Conservation (phyloP, 2,329 filamentous ascomycete species). For the Colletotrichum eremochloae region DNA sequence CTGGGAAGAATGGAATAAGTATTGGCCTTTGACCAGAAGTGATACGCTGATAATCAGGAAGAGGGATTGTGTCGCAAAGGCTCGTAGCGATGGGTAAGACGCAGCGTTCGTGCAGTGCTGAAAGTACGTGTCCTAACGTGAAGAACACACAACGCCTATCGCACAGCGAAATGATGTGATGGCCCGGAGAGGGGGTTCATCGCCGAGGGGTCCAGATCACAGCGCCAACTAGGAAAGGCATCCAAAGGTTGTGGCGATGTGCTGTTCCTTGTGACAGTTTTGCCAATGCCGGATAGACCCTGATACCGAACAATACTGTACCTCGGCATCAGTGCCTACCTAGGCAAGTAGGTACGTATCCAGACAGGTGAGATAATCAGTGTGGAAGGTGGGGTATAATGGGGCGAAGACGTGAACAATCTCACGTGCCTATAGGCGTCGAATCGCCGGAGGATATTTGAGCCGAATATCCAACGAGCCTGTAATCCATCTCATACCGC, state of each 20-base stretch:
- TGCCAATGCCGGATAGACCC: neutral
- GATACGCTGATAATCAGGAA: too few relatives aligned
- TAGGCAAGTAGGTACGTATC: neutral
- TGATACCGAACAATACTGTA: neutral
- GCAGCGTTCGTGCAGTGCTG: too few relatives aligned
- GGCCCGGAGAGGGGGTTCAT: neutral
- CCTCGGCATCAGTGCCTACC: constrained; percentile 16
- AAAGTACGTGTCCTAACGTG: too few relatives aligned
- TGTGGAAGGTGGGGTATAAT: neutral
- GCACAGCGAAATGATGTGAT: neutral
- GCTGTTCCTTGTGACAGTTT: constrained; percentile 2
- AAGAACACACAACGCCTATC: neutral
- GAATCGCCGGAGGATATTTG: neutral
- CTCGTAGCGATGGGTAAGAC: neutral
- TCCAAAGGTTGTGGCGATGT: neutral
- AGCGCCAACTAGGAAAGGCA: neutral
- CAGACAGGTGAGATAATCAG: neutral
- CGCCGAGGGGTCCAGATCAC: neutral
- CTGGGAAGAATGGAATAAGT: neutral
- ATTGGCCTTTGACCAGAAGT: neutral
- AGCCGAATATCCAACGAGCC: neutral
- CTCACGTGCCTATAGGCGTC: neutral
- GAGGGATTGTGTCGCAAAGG: neutral
- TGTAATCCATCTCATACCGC: neutral
- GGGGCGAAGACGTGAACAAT: neutral